Base-by-base conservation (phyloP, 2,329 filamentous ascomycete species). In the Monosporascus sp. region DNA sequence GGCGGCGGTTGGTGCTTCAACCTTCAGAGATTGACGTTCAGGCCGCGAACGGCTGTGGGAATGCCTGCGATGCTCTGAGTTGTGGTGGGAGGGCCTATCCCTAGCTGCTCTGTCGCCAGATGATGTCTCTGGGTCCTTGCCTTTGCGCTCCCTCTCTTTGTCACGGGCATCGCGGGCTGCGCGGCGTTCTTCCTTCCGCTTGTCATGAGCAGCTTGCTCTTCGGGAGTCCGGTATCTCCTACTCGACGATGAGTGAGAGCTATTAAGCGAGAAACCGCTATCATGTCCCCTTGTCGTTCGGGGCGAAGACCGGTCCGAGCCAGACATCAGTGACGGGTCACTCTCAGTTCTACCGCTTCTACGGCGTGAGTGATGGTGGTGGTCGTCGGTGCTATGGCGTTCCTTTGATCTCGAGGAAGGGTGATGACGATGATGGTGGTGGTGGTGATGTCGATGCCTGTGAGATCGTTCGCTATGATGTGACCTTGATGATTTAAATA, bases 171-270 rank as follows among this genome's bases (percentile, higher is more conserved):
- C 66, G 41, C 66, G 68, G 16, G 63, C 62, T 17, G 66, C 66
- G 44, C 69, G 74, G 27, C 75, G 74, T 59, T 80, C 77, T 50
- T 73, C 74, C 64, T 76, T 80, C 54, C 74, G 73, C 57, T 64
- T 74, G 2, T 82, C 79, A 51, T 80, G 75, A 2, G 73, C 75
- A 17, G 71, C 76, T 55, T 79, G 77, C 59, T 81, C 77, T 56
- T 80, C 77, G 2, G 72, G 67, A 3, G 75, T 78, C 53, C 76
- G 73, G 43, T 71, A 70, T 46, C 59, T 67, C 17, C 64, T 62
- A 40, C 65, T 65, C 9, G 64, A 66, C 2, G 68, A 64, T 49
- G 62, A 64, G 31, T 59, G 65, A 45, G 70, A 68, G 54, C 64
- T 72, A n/a, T 76, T 74, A 19, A 70, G 67, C 3, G 75, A 73